Conservation (phyloP, 768 basidiomycete genomes). For the Pluteus cervinus region DNA sequence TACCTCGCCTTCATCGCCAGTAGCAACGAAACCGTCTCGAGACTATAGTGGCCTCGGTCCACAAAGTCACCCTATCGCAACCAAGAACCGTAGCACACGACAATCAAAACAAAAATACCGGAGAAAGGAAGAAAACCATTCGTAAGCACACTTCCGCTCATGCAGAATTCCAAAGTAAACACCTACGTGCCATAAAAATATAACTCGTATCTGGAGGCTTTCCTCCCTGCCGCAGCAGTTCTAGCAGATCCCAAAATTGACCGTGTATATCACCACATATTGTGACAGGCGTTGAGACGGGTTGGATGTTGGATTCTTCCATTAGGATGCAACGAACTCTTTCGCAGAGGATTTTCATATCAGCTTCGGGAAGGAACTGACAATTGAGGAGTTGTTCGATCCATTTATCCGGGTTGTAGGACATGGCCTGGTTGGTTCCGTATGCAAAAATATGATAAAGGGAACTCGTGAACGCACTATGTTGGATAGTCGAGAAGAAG, state of each 20-base stretch:
- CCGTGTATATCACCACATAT: constrained; percentile 97
- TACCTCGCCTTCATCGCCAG: constrained; percentile 87
- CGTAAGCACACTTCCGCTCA: constrained; percentile 9
- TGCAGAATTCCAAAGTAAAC: constrained; percentile 19
- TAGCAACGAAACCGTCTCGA: constrained; percentile 90
- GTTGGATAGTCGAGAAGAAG: no score
- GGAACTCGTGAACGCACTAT: no score
- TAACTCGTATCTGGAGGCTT: constrained; percentile 85
- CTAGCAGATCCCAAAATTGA: constrained; percentile 95
- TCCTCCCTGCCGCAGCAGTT: constrained; percentile 83
- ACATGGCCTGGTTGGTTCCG: no score
- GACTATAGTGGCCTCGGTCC: constrained; percentile 91
- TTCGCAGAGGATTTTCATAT: constrained; percentile 92
- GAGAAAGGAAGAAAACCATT: neutral
- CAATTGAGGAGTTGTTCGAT: constrained; percentile 84
- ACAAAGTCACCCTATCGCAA: constrained; percentile 87
- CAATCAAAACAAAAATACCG: neutral
- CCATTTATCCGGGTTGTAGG: constrained; percentile 62
- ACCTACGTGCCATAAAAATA: constrained; percentile 89
- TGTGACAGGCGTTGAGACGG: constrained; percentile 91
- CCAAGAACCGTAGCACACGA: constrained; percentile 2
- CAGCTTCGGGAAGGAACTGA: constrained; percentile 81
- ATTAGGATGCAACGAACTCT: constrained; percentile 84
- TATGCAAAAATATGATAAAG: no score
- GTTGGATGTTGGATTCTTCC: constrained; percentile 97